Evolutionary conservation across 495 filamentous ascomycete species (phyloP).

Genomic region (Podospora pseudopauciseta): DNA sequence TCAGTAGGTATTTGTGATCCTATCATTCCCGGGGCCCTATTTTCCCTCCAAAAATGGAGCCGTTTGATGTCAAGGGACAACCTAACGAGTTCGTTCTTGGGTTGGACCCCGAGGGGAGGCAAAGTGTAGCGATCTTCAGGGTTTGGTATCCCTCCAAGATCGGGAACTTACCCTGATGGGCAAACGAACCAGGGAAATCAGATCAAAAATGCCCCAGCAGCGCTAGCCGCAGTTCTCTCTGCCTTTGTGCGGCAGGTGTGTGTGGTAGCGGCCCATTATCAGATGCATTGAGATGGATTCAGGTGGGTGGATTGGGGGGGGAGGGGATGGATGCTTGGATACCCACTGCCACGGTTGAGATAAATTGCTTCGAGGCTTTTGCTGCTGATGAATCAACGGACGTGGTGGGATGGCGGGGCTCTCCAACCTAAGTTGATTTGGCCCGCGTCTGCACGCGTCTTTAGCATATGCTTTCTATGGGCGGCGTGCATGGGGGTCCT

Average conservation of each 20-base stretch:
- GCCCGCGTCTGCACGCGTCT: constrained; percentile 1
- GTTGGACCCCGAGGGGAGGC: background rate
- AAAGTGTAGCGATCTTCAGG: constrained; percentile 10
- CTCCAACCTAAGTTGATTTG: background rate
- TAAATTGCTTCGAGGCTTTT: background rate
- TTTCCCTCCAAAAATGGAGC: background rate
- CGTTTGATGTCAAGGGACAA: background rate
- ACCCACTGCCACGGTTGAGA: background rate
- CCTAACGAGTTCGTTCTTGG: background rate
- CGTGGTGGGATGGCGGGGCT: constrained; percentile 14
- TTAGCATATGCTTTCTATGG: background rate
- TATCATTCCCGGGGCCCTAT: background rate
- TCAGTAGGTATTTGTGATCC: background rate
- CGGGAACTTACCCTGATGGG: constrained; percentile 3
- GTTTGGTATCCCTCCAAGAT: constrained; percentile 4
- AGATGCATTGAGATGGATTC: background rate
- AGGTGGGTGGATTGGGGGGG: background rate
- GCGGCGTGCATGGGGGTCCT: constrained; percentile 4
- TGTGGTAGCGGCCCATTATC: background rate
- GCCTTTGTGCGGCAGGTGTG: background rate
- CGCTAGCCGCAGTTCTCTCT: background rate
- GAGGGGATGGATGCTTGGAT: background rate
- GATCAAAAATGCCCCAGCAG: background rate
- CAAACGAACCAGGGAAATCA: background rate
- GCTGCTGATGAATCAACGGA: constrained; percentile 11